phyloP scores from a whole-genome alignment of 2,329 filamentous ascomycete genomes.

The Cladophialophora yegresii region DNA sequence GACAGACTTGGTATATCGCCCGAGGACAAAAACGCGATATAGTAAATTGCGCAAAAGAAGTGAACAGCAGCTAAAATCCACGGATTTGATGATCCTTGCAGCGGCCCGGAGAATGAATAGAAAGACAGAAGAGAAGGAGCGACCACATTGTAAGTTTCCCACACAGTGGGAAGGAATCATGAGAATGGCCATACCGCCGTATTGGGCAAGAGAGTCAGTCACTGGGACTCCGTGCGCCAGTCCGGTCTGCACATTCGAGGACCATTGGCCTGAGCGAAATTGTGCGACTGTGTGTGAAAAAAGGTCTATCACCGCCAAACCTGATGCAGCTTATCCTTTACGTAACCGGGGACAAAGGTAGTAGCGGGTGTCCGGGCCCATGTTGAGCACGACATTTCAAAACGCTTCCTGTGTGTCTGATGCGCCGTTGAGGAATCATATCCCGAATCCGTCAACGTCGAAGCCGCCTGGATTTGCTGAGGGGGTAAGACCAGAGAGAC shows the following conservation, averaged over 20 bases:
- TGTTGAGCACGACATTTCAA: constrained; percentile 26
- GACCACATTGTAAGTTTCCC: constrained; percentile 13
- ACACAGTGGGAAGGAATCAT: constrained; percentile 8
- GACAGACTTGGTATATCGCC: constrained; percentile 1
- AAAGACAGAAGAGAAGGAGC: background rate
- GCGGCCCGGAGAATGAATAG: background rate
- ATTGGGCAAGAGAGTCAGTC: constrained; percentile 26
- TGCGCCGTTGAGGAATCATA: constrained; percentile 9
- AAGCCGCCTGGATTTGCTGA: constrained; percentile 16
- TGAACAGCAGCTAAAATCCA: background rate
- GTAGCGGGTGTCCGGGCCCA: constrained; percentile 38
- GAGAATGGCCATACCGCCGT: constrained; percentile 14
- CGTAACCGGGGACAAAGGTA: constrained; percentile 44
- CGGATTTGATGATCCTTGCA: constrained; percentile 6
- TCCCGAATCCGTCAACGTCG: constrained; percentile 18
- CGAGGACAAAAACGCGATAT: background rate
- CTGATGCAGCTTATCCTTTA: constrained; percentile 43
- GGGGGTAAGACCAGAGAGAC: constrained; percentile 16
- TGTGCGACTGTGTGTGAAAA: constrained; percentile 27
- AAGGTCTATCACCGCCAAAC: constrained; percentile 30
- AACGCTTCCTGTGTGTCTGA: constrained; percentile 5
- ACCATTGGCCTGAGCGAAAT: constrained; percentile 32
- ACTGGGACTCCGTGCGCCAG: constrained; percentile 29
- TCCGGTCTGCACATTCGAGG: constrained; percentile 30
- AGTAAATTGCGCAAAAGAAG: background rate